Percentiles rank a stretch among this genome's conserved stretches.
Evolutionary conservation across 2,329 filamentous ascomycete species (phyloP).

Genomic region (Monascus ruber): DNA sequence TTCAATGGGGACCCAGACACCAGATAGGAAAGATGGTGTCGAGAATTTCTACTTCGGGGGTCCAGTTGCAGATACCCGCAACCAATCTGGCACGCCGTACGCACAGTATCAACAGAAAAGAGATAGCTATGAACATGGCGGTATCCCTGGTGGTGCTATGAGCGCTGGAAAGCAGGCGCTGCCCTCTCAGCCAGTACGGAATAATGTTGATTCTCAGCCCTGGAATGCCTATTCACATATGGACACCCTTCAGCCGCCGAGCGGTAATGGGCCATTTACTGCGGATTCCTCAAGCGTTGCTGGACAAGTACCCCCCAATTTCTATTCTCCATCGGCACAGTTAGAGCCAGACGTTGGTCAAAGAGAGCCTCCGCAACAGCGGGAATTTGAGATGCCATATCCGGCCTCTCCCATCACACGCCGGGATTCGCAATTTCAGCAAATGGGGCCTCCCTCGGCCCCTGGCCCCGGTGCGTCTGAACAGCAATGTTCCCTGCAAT

Average conservation of each 20-base stretch:
- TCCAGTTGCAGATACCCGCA: slow-evolving; percentile 38
- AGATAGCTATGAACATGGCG: slow-evolving; percentile 5
- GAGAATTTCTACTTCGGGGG: slow-evolving; percentile 77
- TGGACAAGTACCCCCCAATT: slow-evolving; percentile 6
- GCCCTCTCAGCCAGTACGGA: background rate
- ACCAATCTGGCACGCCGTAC: slow-evolving; percentile 40
- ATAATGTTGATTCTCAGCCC: slow-evolving; percentile 1
- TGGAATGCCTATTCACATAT: background rate
- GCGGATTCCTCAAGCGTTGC: too few species aligned
- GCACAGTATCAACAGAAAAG: slow-evolving; percentile 29
- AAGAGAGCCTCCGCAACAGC: slow-evolving; percentile 10
- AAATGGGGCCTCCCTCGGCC: slow-evolving; percentile 6
- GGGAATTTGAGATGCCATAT: slow-evolving; percentile 9
- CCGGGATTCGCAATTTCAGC: slow-evolving; percentile 13
- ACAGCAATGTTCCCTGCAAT: slow-evolving; percentile 5
- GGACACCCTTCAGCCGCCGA: background rate
- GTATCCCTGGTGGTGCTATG: slow-evolving; percentile 6
- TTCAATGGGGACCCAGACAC: slow-evolving; percentile 47
- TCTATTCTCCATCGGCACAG: slow-evolving; percentile 8
- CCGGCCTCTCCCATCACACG: slow-evolving; percentile 11
- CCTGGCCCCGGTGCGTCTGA: slow-evolving; percentile 7
- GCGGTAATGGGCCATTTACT: too few species aligned
- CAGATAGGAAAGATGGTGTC: slow-evolving; percentile 42
- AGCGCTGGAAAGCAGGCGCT: slow-evolving; percentile 12
- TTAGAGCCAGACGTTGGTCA: slow-evolving; percentile 7